Conservation (phyloP, 2,329 filamentous ascomycete species). For the Cladobotryum mycophilum region DNA sequence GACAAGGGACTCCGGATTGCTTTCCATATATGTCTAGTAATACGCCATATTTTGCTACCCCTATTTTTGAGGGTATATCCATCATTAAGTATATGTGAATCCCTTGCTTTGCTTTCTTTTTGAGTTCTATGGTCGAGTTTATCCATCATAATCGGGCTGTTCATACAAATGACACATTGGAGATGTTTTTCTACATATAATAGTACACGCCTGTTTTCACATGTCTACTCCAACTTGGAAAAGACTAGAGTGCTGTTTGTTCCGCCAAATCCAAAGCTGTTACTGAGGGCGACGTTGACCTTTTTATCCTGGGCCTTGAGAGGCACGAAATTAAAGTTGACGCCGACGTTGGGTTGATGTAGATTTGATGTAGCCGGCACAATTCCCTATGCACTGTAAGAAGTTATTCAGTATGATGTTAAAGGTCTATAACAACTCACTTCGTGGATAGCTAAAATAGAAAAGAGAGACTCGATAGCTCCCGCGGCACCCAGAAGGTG, state of each 20-base stretch:
- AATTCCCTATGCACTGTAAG: slow-evolving; percentile 50
- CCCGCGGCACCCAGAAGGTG: slow-evolving; percentile 90
- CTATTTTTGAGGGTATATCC: too few species aligned
- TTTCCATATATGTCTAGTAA: too few species aligned
- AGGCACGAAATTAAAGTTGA: slow-evolving; percentile 81
- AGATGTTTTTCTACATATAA: too few species aligned
- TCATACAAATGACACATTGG: too few species aligned
- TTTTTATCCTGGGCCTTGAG: slow-evolving; percentile 60
- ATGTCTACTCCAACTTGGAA: slow-evolving; percentile 26
- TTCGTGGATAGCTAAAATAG: slow-evolving; percentile 70
- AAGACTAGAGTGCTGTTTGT: slow-evolving; percentile 92
- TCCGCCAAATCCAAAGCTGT: slow-evolving; percentile 96
- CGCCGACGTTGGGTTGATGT: slow-evolving; percentile 55
- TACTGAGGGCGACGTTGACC: slow-evolving; percentile 74
- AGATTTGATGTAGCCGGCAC: slow-evolving; percentile 88
- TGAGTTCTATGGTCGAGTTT: too few species aligned
- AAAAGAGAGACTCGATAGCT: slow-evolving; percentile 82
- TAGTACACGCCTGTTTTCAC: too few species aligned
- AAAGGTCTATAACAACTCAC: slow-evolving; percentile 44
- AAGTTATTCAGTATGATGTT: background rate
- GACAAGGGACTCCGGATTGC: too few species aligned
- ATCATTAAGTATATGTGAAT: too few species aligned
- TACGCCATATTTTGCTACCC: too few species aligned
- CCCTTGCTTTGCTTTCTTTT: too few species aligned
- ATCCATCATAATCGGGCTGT: too few species aligned